phyloP scores from a whole-genome alignment of 169 alveolate species.

The Plasmodium cynomolgi region DNA sequence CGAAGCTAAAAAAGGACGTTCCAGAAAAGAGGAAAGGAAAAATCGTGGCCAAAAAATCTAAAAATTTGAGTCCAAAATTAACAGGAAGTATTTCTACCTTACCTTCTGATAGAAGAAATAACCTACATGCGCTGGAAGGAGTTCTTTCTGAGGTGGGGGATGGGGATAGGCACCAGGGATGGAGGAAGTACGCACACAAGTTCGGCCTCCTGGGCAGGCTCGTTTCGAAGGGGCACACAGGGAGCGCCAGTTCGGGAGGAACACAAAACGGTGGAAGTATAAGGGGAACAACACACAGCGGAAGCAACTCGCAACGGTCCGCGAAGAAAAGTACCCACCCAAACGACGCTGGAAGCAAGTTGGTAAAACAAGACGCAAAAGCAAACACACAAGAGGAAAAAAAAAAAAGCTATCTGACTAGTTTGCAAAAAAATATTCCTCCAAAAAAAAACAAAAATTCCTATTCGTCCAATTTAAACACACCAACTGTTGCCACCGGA shows the following conservation, averaged over 20 bases:
- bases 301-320: constrained; percentile 6
- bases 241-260: constrained; percentile 4
- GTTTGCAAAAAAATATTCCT: constrained; percentile 4
- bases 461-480: constrained; percentile 7
- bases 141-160: not conserved
- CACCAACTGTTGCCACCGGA: not conserved
- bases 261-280: constrained; percentile 5
- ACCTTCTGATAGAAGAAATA: constrained; percentile 32
- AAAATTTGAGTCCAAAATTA: not conserved
- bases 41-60: constrained; percentile 1
- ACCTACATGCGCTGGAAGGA: not conserved
- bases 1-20: constrained; percentile 22
- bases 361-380: constrained; percentile 10
- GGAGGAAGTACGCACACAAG: constrained; percentile 11
- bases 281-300: constrained; percentile 15
- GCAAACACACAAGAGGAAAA: not conserved
- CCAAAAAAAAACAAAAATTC: constrained; percentile 6
- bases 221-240: constrained; percentile 2
- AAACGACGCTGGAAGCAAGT: not conserved
- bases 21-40: constrained; percentile 38
- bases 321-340: not conserved
- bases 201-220: constrained; percentile 3
- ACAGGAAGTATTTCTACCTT: not conserved
- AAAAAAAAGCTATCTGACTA: not conserved
- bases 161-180: not conserved